These are phyloP conservation scores for Kodamaea jinghongensis DNA, from an alignment of 805 yeast species.

Conservation along the genomic window DNA sequence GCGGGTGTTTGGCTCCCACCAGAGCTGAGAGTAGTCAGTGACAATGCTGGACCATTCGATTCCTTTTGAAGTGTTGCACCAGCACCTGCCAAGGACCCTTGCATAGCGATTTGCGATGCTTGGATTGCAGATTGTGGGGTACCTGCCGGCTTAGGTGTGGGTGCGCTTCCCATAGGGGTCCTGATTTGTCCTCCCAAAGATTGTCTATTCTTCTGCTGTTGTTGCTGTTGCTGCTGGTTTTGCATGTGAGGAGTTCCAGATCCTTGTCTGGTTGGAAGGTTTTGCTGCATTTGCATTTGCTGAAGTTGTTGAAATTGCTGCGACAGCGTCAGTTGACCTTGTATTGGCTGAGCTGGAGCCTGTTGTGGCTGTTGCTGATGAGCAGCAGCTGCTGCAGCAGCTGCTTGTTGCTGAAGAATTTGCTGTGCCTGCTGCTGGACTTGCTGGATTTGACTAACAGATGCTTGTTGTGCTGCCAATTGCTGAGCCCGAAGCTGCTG, in stretches of 20 bases:
- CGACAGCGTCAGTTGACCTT: constrained; percentile 10
- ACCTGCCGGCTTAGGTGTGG: constrained; percentile 6
- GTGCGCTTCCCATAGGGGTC: constrained; percentile 6
- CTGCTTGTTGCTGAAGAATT: constrained; percentile 12
- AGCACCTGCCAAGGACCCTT: constrained; percentile 35
- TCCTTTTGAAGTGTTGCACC: constrained; percentile 10
- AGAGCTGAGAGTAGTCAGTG: constrained; percentile 9
- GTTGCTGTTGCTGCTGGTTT: constrained; percentile 1
- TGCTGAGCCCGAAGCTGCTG: constrained; percentile 13
- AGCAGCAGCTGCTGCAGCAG: not conserved
- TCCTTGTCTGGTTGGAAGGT: constrained; percentile 4
- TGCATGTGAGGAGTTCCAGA: constrained; percentile 6
- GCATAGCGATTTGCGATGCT: constrained; percentile 6
- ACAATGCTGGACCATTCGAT: not conserved
- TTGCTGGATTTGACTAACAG: constrained; percentile 13
- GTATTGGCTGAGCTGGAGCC: constrained; percentile 10
- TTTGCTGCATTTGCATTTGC: constrained; percentile 11
- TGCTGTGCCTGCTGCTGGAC: constrained; percentile 15
- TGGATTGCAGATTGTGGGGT: constrained; percentile 5
- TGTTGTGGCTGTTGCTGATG: constrained; percentile 6
- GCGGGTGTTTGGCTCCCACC: constrained; percentile 8
- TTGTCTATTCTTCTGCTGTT: not conserved
- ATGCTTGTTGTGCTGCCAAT: constrained; percentile 10
- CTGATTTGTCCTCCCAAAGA: constrained; percentile 5
- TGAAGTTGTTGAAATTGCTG: constrained; percentile 5